Base-by-base conservation (phyloP, 1,284 basidiomycete species). In the Boletus chippewaensis region DNA sequence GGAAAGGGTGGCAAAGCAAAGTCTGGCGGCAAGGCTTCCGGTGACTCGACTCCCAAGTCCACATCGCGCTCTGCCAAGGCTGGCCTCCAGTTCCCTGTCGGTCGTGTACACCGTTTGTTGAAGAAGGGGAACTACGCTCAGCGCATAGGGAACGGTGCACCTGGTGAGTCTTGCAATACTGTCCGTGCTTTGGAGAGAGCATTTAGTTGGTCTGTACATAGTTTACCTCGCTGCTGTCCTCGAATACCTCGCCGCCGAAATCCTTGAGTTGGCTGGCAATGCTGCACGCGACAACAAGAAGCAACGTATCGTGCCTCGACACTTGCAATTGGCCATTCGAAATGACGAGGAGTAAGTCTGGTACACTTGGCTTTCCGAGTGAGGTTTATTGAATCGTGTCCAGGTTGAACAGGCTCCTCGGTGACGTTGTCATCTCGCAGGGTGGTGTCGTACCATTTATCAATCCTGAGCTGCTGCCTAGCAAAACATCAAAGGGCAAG, bases 251-350 rank as follows among this genome's bases (percentile, higher is more conserved):
- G 78, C 84, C 10, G 84, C 86, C 56, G 85, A 88, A 69, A 85
- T 88, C 62, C 80, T 87, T 60, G 85, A 87, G 70, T 70, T 88
- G 45, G 85, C 84, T 55, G 84, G 85, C 54, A 86, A 86, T 67
- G 84, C 83, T 51, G 78, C 75, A 18, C 74, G 79, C 40, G 78
- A 81, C 62, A 82, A 83, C 75, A 83, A 82, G 61, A 84, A 91
- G 73, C 87, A 88, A 57, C 90, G 90, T 83, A 82, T 93, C 67
- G 87, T 91, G 34, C 90, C 91, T 56, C 85, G 91, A 71, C 91
- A 93, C 71, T 72, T 93, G 40, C 90, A 92, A 73, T 80, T 93
- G 60, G 91, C 91, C 60, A 91, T 94, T 71, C 80, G 89, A 60
- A 91, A 91, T 70, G 87, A 91, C 61, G 87, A 91, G 67, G 87